Evolutionary conservation across 2,329 filamentous ascomycete species (phyloP).

Genomic region (Exophiala spinifera): DNA sequence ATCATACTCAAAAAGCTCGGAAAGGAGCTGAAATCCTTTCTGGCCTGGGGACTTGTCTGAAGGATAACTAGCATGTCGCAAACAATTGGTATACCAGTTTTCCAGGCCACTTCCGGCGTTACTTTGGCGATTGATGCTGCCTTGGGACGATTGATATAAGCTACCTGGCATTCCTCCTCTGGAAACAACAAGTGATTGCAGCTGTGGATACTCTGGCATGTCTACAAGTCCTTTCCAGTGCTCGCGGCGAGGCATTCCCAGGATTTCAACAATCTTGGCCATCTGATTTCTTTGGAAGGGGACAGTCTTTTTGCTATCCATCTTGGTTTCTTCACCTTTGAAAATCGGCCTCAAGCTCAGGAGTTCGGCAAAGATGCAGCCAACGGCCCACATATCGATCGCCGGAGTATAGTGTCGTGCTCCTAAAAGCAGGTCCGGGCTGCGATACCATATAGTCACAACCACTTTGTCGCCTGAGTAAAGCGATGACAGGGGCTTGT

Average conservation of each 20-base stretch:
- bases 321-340: constrained; percentile 97
- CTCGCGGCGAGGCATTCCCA: constrained; percentile 85
- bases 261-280: constrained; percentile 97
- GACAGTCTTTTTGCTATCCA: constrained; percentile 96
- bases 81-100: constrained; percentile 73
- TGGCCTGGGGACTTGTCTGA: constrained; percentile 59
- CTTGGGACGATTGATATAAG: constrained; percentile 34
- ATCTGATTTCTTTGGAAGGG: constrained; percentile 98
- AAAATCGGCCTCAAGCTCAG: constrained; percentile 90
- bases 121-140: constrained; percentile 39
- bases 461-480: constrained; percentile 97
- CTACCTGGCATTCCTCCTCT: constrained; percentile 37
- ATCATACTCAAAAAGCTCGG: constrained; percentile 86
- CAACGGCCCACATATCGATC: constrained; percentile 95
- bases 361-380: constrained; percentile 95
- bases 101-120: constrained; percentile 62
- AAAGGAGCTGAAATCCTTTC: constrained; percentile 79
- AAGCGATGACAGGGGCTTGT: constrained; percentile 86
- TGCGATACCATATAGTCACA: constrained; percentile 98
- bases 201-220: constrained; percentile 82
- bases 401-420: constrained; percentile 95
- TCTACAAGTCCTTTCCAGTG: constrained; percentile 78
- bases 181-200: constrained; percentile 52
- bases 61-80: constrained; percentile 57
- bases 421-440: constrained; percentile 87